A percentile compares a stretch with the other conserved stretches of the same genome.
Evolutionary conservation across 177 flowering plant genomes (phyloP).

Genomic region (Vitis hybrid): DNA sequence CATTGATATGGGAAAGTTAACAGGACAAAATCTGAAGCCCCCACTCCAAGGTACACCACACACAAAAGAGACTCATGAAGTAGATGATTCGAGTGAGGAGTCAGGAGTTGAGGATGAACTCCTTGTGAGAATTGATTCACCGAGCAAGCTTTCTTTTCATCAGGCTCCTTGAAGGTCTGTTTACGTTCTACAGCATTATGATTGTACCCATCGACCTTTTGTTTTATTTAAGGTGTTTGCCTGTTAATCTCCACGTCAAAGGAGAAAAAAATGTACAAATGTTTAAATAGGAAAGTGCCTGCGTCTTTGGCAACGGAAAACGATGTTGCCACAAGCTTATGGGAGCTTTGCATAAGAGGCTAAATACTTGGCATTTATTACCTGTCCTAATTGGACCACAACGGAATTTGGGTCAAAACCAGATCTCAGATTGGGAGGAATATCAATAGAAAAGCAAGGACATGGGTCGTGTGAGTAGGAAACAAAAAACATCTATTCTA

Average conservation of each 20-base stretch:
- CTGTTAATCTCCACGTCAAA: no score
- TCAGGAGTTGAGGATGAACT: slow-evolving; percentile 69
- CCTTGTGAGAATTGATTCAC: slow-evolving; percentile 79
- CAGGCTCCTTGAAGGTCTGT: slow-evolving; percentile 21
- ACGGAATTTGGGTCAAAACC: no score
- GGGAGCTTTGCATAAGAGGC: no score
- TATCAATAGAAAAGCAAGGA: no score
- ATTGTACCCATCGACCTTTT: no score
- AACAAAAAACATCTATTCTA: no score
- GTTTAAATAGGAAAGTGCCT: not conserved
- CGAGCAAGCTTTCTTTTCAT: slow-evolving; percentile 68
- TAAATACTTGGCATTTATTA: no score
- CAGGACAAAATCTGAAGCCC: slow-evolving; percentile 3
- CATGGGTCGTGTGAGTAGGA: no score
- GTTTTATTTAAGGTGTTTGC: no score
- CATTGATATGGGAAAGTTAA: slow-evolving; percentile 22
- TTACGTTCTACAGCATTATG: no score
- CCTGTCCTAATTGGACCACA: no score
- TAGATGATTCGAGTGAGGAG: slow-evolving; percentile 68
- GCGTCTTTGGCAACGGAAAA: not conserved
- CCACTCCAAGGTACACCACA: slow-evolving; percentile 20
- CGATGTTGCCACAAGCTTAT: not conserved
- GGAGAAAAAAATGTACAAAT: not conserved
- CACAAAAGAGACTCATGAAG: slow-evolving; percentile 11
- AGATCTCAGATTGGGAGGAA: no score